Base-by-base conservation (phyloP, 2,329 filamentous ascomycete species). In the Penicillium olsonii region DNA sequence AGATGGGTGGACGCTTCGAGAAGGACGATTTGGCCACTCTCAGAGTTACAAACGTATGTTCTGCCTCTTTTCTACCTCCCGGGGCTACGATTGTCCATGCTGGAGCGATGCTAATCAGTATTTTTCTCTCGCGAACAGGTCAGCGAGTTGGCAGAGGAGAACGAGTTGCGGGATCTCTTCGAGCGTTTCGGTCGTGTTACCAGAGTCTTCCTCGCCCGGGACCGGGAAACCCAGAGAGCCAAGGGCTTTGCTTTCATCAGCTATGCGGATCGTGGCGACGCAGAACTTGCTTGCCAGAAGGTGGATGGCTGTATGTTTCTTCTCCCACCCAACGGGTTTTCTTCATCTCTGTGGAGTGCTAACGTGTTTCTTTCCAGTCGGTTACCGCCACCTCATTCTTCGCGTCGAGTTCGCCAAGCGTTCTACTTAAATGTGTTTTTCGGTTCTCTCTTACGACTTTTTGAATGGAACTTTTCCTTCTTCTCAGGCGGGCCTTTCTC, bases 211-310 rank as follows among this genome's bases (percentile, higher is more conserved):
- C 76, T 99, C 67, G 94, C 94, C 66, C 97, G 96, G 82, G 94
- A 99, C 78, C 82, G 94, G 70, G 94, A 99, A 66, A 99, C 94
- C 34, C 90, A 91, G 54, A 79, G 92, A 71, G 94, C 94, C 64
- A 99, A 99, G 84, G 94, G 94, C 56, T 99, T 99, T 72, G 95
- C 95, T 20, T 99, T 99, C 74, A 95, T 99, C 80, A 95, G 90
- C 74, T 99, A 94, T 69, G 89, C 87, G 53, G 94, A 99, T 73
- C 82, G 94, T 62, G 75, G 80, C 61, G 94, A 99, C 74, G 94
- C 94, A 61, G 88, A 89, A 63, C 89, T 88, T 78, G 94, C 94
- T 34, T 95, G 90, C 78, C 87, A 88, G 77, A 96, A 96, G 83
- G 92, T 99, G 90, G 94, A 99, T 75, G 94, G 94, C 67, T 96